Conservation (phyloP, 148 eudicot species). For the Cornus suecica region DNA sequence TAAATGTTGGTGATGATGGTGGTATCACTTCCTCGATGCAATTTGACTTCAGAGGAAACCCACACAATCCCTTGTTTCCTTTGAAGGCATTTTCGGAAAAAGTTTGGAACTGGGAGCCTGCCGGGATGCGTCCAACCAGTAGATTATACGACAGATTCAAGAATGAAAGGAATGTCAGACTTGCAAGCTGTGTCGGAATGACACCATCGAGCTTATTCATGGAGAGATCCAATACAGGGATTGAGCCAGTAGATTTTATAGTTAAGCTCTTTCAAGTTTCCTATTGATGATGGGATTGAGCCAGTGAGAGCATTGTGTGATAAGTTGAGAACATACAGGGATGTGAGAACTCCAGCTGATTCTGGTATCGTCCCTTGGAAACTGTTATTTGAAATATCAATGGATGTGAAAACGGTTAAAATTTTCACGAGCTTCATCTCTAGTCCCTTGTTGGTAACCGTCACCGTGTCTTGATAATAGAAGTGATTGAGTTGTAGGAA, state of each 20-base stretch:
- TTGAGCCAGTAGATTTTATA: too few species aligned
- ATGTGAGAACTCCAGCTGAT: conserved; percentile 10
- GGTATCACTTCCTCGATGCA: neutral
- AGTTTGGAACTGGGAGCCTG: conserved; percentile 8
- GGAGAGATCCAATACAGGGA: conserved; percentile 14
- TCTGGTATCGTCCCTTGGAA: conserved; percentile 24
- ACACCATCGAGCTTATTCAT: conserved; percentile 17
- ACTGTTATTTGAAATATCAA: too few species aligned
- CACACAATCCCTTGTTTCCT: conserved; percentile 27
- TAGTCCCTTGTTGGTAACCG: too few species aligned
- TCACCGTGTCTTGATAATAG: conserved; percentile 21
- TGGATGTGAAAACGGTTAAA: too few species aligned
- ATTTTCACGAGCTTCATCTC: too few species aligned
- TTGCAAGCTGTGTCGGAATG: conserved; percentile 16
- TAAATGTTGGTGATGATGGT: neutral
- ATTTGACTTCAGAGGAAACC: neutral
- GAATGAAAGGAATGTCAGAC: conserved; percentile 18
- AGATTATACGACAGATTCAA: conserved; percentile 26
- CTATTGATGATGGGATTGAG: conserved; percentile 17
- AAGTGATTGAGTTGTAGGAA: neutral
- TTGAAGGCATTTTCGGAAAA: conserved; percentile 10
- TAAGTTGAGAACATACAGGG: conserved; percentile 19
- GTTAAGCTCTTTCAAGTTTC: conserved; percentile 11
- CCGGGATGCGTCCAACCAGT: conserved; percentile 21
- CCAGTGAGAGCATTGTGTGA: conserved; percentile 16